Conservation (phyloP, 1,139 yeast genomes). For the Suhomyces taliae region DNA sequence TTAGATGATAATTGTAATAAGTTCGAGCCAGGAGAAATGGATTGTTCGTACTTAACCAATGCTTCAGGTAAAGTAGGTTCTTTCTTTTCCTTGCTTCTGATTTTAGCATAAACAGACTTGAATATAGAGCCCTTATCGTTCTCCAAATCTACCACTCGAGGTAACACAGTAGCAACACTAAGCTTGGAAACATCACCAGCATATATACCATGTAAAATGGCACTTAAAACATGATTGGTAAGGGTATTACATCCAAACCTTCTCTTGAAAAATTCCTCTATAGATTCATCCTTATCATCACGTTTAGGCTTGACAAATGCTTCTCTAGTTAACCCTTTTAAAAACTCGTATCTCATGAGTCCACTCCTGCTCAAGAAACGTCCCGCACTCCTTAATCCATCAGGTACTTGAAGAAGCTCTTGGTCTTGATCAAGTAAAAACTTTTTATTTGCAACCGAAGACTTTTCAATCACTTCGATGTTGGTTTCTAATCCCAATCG, state of each 20-base stretch:
- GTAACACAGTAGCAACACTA: slow-evolving; percentile 62
- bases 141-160: slow-evolving; percentile 56
- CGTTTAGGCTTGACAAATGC: slow-evolving; percentile 29
- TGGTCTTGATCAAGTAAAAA: slow-evolving; percentile 47
- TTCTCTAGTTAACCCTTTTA: slow-evolving; percentile 41
- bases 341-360: slow-evolving; percentile 26
- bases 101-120: slow-evolving; percentile 27
- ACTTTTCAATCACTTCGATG: slow-evolving; percentile 49
- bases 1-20: slow-evolving; percentile 33
- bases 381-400: slow-evolving; percentile 34
- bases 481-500: slow-evolving; percentile 42
- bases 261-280: slow-evolving; percentile 64
- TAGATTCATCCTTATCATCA: slow-evolving; percentile 60
- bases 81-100: slow-evolving; percentile 13
- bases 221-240: slow-evolving; percentile 71
- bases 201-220: slow-evolving; percentile 84
- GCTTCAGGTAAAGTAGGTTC: not conserved
- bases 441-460: slow-evolving; percentile 60
- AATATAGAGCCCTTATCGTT: slow-evolving; percentile 59
- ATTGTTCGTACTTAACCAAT: slow-evolving; percentile 28
- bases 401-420: slow-evolving; percentile 55
- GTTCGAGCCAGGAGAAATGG: slow-evolving; percentile 38
- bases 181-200: slow-evolving; percentile 77
- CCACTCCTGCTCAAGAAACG: slow-evolving; percentile 45
- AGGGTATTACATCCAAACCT: slow-evolving; percentile 61